Conservation (phyloP, 2,329 filamentous ascomycete genomes). For the Fusarium mangiferae region DNA sequence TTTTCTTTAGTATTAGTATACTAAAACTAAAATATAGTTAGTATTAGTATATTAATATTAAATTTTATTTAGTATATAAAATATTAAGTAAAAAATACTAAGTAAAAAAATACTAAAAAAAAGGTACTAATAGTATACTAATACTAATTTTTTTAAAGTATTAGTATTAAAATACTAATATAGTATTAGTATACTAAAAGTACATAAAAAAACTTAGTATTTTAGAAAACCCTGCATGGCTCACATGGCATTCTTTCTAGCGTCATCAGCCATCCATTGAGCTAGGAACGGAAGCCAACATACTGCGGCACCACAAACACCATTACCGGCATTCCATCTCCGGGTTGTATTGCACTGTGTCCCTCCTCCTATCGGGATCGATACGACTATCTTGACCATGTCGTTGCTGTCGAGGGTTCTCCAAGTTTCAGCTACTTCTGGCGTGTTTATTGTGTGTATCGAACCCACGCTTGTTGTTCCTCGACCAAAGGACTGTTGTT, state of each 20-base stretch:
- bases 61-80: too few relatives aligned
- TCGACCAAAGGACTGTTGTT: neutral
- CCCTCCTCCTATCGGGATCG: neutral
- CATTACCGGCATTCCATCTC: slow-evolving; percentile 28
- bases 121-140: too few relatives aligned
- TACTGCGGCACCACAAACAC: slow-evolving; percentile 10
- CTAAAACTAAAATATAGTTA: too few relatives aligned
- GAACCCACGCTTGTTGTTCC: neutral
- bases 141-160: too few relatives aligned
- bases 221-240: too few relatives aligned
- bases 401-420: neutral
- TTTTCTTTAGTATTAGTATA: too few relatives aligned
- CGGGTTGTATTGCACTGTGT: slow-evolving; percentile 3
- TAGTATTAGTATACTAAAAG: too few relatives aligned
- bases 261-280: slow-evolving; percentile 18
- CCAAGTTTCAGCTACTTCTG: neutral
- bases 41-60: too few relatives aligned
- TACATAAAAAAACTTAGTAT: too few relatives aligned
- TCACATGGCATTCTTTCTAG: slow-evolving; percentile 38
- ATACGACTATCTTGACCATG: neutral
- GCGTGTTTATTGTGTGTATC: neutral
- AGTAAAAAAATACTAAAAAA: too few relatives aligned
- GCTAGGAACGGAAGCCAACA: slow-evolving; percentile 25
- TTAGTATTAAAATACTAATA: too few relatives aligned
- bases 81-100: too few relatives aligned